Evolutionary conservation across 768 basidiomycete species (phyloP).

Genomic region (Suillus variegatus): DNA sequence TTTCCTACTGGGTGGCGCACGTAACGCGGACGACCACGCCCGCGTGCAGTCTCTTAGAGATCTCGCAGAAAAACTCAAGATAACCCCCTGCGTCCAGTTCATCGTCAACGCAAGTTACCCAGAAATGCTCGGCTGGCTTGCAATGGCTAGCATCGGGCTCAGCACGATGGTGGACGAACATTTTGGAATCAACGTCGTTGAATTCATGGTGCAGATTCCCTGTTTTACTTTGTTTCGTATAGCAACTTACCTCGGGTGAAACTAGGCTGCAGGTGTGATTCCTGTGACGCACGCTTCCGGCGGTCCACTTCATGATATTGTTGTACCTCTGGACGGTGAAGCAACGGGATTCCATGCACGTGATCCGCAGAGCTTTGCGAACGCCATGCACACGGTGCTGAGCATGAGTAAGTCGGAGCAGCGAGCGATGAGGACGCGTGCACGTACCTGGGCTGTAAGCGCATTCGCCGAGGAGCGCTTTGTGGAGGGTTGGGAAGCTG

Average conservation of each 20-base stretch:
- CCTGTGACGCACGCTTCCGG: conserved; percentile 93
- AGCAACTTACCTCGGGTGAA: conserved; percentile 12
- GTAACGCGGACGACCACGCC: conserved; percentile 73
- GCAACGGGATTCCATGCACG: conserved; percentile 85
- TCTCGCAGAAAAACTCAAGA: conserved; percentile 64
- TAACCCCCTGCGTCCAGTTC: conserved; percentile 57
- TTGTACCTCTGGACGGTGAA: conserved; percentile 73
- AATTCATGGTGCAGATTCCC: conserved; percentile 79
- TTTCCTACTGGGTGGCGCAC: conserved; percentile 80
- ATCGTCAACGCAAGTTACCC: conserved; percentile 82
- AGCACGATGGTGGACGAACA: conserved; percentile 99
- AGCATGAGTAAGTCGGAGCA: conserved; percentile 56
- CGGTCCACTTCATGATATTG: conserved; percentile 89
- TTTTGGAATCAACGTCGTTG: conserved; percentile 97
- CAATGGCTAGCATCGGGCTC: conserved; percentile 77
- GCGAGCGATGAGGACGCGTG: conserved; percentile 63
- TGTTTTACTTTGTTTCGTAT: conserved; percentile 9
- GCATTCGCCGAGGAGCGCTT: conserved; percentile 81
- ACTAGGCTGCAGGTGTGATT: conserved; percentile 85
- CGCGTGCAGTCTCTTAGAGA: conserved; percentile 63
- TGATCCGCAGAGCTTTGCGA: conserved; percentile 63
- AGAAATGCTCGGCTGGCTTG: conserved; percentile 69
- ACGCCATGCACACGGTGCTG: conserved; percentile 63
- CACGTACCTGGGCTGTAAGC: conserved; percentile 68
- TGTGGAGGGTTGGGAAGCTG: conserved; percentile 69